Evolutionary conservation across 805 yeast genomes (phyloP).

Genomic region (Saccharomycopsis lassenensis): DNA sequence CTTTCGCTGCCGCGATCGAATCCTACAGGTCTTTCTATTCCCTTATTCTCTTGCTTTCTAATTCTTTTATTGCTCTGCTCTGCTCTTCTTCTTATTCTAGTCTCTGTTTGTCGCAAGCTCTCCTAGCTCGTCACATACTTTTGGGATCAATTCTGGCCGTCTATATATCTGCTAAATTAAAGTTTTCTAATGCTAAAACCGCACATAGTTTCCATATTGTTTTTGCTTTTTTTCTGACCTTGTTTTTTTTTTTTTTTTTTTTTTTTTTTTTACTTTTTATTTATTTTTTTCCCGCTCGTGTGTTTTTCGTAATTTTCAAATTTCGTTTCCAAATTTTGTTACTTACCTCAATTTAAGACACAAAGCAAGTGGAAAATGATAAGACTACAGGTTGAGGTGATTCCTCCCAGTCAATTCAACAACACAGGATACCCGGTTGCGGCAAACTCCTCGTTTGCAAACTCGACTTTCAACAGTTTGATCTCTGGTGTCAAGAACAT

Average conservation of each 20-base stretch:
- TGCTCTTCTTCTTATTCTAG: no score
- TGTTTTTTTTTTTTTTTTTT: not conserved
- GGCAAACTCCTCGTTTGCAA: not conserved
- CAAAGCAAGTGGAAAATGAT: no score
- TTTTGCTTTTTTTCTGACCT: not conserved
- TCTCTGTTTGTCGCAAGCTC: not conserved
- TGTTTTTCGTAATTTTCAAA: not conserved
- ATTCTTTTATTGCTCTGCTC: no score
- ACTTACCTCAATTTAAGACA: no score
- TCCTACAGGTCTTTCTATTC: no score
- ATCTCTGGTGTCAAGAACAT: not conserved
- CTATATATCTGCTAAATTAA: not conserved
- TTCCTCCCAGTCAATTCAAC: conserved; percentile 4
- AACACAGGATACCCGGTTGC: not conserved
- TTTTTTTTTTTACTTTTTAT: not conserved
- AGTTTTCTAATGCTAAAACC: not conserved
- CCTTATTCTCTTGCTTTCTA: no score
- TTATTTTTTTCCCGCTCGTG: not conserved
- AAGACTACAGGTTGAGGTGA: conserved; percentile 3
- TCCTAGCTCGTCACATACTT: not conserved
- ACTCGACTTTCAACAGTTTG: not conserved
- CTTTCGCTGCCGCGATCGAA: no score
- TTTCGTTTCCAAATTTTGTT: not conserved
- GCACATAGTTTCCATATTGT: not conserved
- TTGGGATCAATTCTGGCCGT: not conserved